Evolutionary conservation across 352 stramenopile genomes (phyloP).

Genomic region (Pythium chondricola): DNA sequence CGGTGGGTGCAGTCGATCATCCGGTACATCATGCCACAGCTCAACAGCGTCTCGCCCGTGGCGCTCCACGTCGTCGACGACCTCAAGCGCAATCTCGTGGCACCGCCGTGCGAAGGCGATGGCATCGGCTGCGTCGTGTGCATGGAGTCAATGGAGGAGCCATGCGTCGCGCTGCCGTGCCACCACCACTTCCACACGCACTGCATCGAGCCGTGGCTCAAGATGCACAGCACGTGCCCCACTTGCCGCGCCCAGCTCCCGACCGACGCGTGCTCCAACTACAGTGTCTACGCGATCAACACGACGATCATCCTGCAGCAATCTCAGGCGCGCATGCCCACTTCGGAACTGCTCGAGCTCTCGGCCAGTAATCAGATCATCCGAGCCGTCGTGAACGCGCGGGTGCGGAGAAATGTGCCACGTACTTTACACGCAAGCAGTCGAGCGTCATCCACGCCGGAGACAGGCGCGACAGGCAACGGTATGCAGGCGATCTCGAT

Average conservation of each 20-base stretch:
- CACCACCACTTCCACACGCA: constrained; percentile 71
- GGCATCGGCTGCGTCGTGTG: constrained; percentile 63
- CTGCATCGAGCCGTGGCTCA: constrained; percentile 85
- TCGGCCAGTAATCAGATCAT: constrained; percentile 84
- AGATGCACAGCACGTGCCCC: constrained; percentile 81
- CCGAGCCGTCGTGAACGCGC: constrained; percentile 78
- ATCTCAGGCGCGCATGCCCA: constrained; percentile 71
- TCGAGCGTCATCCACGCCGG: neutral
- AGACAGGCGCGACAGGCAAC: constrained; percentile 2
- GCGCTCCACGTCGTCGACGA: constrained; percentile 50
- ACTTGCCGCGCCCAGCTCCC: constrained; percentile 78
- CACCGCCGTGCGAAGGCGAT: constrained; percentile 7
- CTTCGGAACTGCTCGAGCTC: constrained; percentile 68
- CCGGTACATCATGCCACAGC: constrained; percentile 85
- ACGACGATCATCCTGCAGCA: constrained; percentile 87
- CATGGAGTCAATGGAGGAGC: constrained; percentile 60
- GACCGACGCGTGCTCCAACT: constrained; percentile 77
- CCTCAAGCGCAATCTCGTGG: constrained; percentile 39
- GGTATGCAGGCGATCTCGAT: constrained; percentile 26
- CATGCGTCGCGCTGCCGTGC: constrained; percentile 66
- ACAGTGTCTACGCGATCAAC: constrained; percentile 88
- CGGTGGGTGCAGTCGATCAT: constrained; percentile 89
- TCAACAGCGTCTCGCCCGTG: constrained; percentile 76
- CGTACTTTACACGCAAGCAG: constrained; percentile 7
- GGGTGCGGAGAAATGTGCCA: constrained; percentile 56